Evolutionary conservation across 208 protist species (phyloP), one percentile per base, ranked within the genome.

Genomic region (Trypanosoma melophagium): DNA sequence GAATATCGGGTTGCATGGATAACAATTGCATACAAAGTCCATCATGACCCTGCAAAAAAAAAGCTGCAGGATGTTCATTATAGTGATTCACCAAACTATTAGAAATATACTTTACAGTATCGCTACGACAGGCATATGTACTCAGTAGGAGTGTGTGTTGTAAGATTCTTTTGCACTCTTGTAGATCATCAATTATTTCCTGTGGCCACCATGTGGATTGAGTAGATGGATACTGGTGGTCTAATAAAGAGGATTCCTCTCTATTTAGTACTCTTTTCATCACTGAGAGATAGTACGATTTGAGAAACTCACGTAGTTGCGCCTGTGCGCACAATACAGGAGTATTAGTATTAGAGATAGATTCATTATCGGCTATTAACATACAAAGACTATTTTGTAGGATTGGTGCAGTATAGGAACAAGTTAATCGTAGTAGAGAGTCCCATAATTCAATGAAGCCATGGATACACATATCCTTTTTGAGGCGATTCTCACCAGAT

Each of bases 41-140:
- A 7, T 56, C 31, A 19, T 38, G 42, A 13, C 65, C 65, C 10
- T 54, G 44, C 31, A 70, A 44, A 22, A 70, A 60, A 22, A 62
- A 70, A 16, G 65, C 41, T 22, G 65, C 65, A 31, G 65, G 65
- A 44, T 70, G 65, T 42, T n/a, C 54, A 45, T 44, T 60, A 45
- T 44, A 24, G 42, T n/a, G 22, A 12, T 16, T 55, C 25, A 38
- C 8, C 38, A 38, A 42, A 54, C 4, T 3, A 17, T 8, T 10
- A 13, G 0, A 17, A 1, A 35, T 4, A 19, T 28, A 35, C 19
- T 2, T 49, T 2, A 44, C 22, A 51, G n/a, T 13, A 56, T 62
- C 55, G 3, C 22, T 31, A 24, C 47, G 56, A 8, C 25, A 63
- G 13, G 21, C 19, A 31, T 49, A 66, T 41, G 56, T 50, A 24